Base-by-base conservation (phyloP, 2,329 filamentous ascomycete species). In the Parasarocladium wereldwijsianum region DNA sequence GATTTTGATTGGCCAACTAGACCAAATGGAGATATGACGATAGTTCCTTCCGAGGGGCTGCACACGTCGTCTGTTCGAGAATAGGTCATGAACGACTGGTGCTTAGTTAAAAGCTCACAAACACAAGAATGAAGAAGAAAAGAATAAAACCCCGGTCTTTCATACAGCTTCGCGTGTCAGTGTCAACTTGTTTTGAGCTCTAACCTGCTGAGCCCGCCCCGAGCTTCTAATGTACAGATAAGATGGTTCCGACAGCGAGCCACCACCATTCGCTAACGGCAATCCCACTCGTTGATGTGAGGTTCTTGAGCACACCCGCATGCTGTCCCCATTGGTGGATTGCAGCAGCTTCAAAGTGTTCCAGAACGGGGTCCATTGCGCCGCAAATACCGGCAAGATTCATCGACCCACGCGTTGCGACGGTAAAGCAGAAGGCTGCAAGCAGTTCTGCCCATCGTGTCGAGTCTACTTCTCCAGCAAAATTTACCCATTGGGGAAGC, bases 401-500 rank as follows among this genome's bases (percentile, higher is more conserved):
- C 38, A 70, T 57, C 1, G 72, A 66, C 0, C 76, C 69, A 33
- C 76, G 61, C 12, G 69, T 72, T 1, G 75, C 70, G 19, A 80
- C 50, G 17, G 67, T 56, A 36, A 80, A 72, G 19, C 73, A 55
- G 3, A 82, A 60, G 5, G 72, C 65, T 4, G 68, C 64, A 4
- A 83, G 47, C 8, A 77, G 60, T 37, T 71, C 65, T 32, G 66
- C 62, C 76, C 80, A 85, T 32, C 73, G 63, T 1, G 57, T 51
- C n/a, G 47, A 48, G 35, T 81, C 64, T 1, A 68, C 42, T 5
- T 64, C 55, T 6, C 69, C 73, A 36, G 77, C 70, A 35, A 85
- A 72, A 46, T 78, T 75, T 31, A 71, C 66, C 80, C 80, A 86
- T 31, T 82, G 64, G 0, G 80, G 80, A 4, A 82, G 55, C 24